phyloP scores from a whole-genome alignment of 495 filamentous ascomycete genomes.

The Jackrogersella multiformis region DNA sequence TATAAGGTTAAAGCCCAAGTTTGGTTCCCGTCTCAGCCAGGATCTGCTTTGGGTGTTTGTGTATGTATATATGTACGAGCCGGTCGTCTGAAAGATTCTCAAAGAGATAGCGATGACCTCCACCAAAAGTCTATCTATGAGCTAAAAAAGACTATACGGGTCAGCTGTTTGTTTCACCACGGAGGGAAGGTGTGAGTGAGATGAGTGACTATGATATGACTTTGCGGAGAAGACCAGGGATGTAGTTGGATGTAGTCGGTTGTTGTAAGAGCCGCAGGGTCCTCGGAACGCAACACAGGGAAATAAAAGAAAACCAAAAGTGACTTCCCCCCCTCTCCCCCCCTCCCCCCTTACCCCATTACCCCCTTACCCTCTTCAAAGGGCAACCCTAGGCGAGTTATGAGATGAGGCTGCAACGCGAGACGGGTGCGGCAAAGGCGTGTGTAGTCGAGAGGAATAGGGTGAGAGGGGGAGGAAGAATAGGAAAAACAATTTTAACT shows the following conservation, averaged over 20 bases:
- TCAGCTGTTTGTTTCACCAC: slow-evolving; percentile 23
- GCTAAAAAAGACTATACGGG: slow-evolving; percentile 23
- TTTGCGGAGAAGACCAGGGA: slow-evolving; percentile 23
- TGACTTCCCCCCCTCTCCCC: background rate
- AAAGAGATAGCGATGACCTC: slow-evolving; percentile 14
- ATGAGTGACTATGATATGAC: slow-evolving; percentile 1
- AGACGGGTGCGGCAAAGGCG: slow-evolving; percentile 11
- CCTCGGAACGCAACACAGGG: slow-evolving; percentile 6
- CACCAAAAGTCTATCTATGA: slow-evolving; percentile 27
- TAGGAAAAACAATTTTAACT: too few relatives aligned
- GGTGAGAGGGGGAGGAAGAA: background rate
- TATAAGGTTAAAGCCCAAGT: slow-evolving; percentile 15
- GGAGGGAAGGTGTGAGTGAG: slow-evolving; percentile 26
- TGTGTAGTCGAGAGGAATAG: slow-evolving; percentile 3
- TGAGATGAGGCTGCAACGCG: slow-evolving; percentile 15
- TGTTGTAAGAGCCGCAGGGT: slow-evolving; percentile 39
- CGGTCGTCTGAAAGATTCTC: slow-evolving; percentile 27
- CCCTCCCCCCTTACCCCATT: too few relatives aligned
- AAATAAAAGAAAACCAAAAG: slow-evolving; percentile 1
- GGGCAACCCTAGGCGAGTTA: slow-evolving; percentile 22
- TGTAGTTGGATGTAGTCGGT: slow-evolving; percentile 20
- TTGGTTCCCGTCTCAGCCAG: background rate
- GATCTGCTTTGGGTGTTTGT: slow-evolving; percentile 6
- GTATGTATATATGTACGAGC: slow-evolving; percentile 21
- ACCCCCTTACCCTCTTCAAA: too few relatives aligned